These are phyloP conservation scores for Trichoderma asperelloides DNA, from an alignment of 495 filamentous ascomycete genomes.

Conservation along the genomic window DNA sequence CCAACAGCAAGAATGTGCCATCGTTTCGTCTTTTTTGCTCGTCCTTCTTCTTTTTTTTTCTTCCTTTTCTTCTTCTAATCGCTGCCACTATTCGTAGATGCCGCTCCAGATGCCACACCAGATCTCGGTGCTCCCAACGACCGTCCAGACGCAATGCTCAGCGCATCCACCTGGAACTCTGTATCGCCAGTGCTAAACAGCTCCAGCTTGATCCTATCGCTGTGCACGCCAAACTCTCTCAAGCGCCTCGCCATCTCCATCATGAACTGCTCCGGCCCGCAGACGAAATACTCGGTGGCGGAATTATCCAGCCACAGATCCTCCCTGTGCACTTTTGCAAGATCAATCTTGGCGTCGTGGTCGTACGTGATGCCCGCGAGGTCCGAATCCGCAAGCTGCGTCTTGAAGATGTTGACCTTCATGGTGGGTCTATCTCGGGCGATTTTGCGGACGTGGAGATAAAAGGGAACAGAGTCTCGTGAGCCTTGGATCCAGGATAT, in stretches of 20 bases:
- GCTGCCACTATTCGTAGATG: background rate
- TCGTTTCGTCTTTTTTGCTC: too few relatives aligned
- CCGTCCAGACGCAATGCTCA: background rate
- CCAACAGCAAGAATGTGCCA: too few relatives aligned
- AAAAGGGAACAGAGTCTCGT: conserved; percentile 43
- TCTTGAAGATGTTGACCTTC: conserved; percentile 32
- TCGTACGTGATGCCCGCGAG: conserved; percentile 45
- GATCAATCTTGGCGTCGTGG: conserved; percentile 41
- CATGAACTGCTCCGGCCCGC: conserved; percentile 63
- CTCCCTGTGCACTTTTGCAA: conserved; percentile 40
- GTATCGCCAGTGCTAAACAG: conserved; percentile 54
- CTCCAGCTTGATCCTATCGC: conserved; percentile 53
- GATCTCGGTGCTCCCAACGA: background rate
- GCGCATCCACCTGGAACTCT: background rate
- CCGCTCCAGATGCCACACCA: background rate
- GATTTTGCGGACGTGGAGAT: conserved; percentile 40
- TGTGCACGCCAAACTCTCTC: conserved; percentile 39
- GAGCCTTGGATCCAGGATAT: conserved; percentile 58
- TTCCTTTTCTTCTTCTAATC: too few relatives aligned
- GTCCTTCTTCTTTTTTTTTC: too few relatives aligned
- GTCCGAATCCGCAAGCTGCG: conserved; percentile 34
- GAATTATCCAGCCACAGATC: conserved; percentile 44
- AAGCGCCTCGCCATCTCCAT: conserved; percentile 40
- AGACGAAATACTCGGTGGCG: conserved; percentile 55
- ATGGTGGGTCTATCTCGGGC: conserved; percentile 32